Percentiles rank a stretch among this genome's conserved stretches.
Evolutionary conservation across 2,329 filamentous ascomycete species (phyloP).

Genomic region (Botrytis squamosa): DNA sequence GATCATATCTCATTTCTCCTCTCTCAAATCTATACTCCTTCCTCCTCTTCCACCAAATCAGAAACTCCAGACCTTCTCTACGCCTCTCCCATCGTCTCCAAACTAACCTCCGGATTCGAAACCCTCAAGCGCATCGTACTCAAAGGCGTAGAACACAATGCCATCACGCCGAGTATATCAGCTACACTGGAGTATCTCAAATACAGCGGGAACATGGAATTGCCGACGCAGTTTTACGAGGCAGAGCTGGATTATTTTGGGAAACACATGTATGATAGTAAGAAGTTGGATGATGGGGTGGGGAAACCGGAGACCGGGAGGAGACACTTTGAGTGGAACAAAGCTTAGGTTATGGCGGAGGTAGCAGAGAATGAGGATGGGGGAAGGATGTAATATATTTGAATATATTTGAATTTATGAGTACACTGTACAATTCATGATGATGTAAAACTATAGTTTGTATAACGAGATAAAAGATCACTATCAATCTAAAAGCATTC

Average conservation of each 20-base stretch:
- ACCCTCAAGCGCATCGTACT: constrained; percentile 30
- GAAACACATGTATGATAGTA: constrained; percentile 62
- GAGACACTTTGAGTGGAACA: constrained; percentile 2
- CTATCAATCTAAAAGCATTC: background rate
- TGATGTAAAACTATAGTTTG: too few species aligned
- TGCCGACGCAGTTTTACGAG: constrained; percentile 69
- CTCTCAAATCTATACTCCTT: constrained; percentile 41
- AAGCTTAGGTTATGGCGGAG: background rate
- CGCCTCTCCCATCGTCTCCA: background rate
- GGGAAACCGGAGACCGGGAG: constrained; percentile 46
- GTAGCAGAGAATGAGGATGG: background rate
- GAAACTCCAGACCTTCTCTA: background rate
- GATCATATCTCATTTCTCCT: constrained; percentile 64
- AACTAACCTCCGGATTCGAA: background rate
- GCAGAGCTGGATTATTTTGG: constrained; percentile 72
- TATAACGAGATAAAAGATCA: background rate
- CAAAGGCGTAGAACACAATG: constrained; percentile 52
- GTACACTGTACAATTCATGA: too few species aligned
- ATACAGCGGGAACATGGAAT: constrained; percentile 55
- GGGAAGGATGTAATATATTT: too few species aligned
- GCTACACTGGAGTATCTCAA: constrained; percentile 67
- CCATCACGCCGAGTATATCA: constrained; percentile 58
- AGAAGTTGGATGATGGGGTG: constrained; percentile 47
- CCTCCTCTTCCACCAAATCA: constrained; percentile 44
- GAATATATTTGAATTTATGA: too few species aligned